A percentile compares a stretch with the other conserved stretches of the same genome.
These are phyloP conservation scores for Coniochaeta sp. DNA, from an alignment of 2,329 filamentous ascomycete species.

Conservation along the genomic window DNA sequence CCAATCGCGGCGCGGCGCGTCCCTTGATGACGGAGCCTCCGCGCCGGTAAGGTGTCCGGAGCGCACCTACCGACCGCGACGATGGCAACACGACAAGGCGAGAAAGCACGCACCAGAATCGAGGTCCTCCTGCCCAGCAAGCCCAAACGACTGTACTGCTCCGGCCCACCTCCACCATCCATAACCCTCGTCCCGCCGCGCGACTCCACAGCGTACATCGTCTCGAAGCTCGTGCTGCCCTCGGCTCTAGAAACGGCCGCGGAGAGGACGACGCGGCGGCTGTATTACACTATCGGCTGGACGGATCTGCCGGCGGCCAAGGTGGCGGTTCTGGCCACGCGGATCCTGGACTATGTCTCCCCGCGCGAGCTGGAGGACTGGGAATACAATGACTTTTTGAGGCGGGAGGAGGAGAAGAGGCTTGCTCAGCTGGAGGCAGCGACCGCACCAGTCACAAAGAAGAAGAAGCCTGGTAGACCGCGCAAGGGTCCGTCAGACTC, in stretches of 20 bases:
- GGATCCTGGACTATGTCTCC: slow-evolving; percentile 51
- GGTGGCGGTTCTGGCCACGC: slow-evolving; percentile 35
- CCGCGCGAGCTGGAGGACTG: slow-evolving; percentile 48
- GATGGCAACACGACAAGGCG: background rate
- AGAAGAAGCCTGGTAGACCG: slow-evolving; percentile 3
- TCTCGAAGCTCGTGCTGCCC: slow-evolving; percentile 42
- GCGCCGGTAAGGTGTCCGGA: background rate
- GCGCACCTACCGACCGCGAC: background rate
- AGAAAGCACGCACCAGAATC: slow-evolving; percentile 9
- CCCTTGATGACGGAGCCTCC: background rate
- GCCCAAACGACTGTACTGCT: slow-evolving; percentile 34
- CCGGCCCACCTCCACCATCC: slow-evolving; percentile 38
- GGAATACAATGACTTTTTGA: slow-evolving; percentile 37
- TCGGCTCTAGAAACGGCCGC: slow-evolving; percentile 3
- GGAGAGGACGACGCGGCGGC: slow-evolving; percentile 21
- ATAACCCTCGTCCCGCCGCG: slow-evolving; percentile 38
- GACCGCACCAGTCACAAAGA: slow-evolving; percentile 6
- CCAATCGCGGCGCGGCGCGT: background rate
- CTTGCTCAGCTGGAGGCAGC: slow-evolving; percentile 17
- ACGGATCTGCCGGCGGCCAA: slow-evolving; percentile 41
- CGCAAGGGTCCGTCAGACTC: background rate
- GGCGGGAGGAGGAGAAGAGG: slow-evolving; percentile 30
- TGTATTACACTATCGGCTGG: slow-evolving; percentile 50
- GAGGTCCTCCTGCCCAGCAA: slow-evolving; percentile 23
- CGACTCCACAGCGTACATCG: slow-evolving; percentile 50